These are phyloP conservation scores for Trypanosoma scelopori DNA, from an alignment of 208 protist species.

Conservation along the genomic window DNA sequence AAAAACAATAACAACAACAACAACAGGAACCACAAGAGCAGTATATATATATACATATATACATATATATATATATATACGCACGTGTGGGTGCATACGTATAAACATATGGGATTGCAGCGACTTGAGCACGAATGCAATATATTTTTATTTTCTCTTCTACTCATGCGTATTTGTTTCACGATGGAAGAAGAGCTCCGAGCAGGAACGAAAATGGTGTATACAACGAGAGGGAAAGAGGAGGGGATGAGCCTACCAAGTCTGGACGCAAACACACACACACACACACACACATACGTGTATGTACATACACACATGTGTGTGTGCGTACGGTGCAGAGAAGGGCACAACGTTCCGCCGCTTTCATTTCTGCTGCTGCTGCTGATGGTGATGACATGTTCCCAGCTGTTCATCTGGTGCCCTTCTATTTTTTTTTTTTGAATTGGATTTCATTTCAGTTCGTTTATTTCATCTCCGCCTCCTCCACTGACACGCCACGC, in stretches of 20 bases:
- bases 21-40: too few relatives aligned
- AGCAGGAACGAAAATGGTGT: not conserved
- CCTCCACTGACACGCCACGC: too few relatives aligned
- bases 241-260: not conserved
- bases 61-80: slow-evolving; percentile 9
- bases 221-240: not conserved
- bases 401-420: too few relatives aligned
- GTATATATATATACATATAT: too few relatives aligned
- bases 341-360: too few relatives aligned
- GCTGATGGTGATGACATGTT: too few relatives aligned
- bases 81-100: too few relatives aligned
- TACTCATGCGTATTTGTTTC: not conserved
- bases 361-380: too few relatives aligned
- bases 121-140: not conserved
- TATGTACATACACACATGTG: slow-evolving; percentile 13
- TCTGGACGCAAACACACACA: slow-evolving; percentile 1
- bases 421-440: too few relatives aligned
- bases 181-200: not conserved
- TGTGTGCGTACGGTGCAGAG: not conserved
- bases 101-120: not conserved
- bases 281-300: slow-evolving; percentile 23
- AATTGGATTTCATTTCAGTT: too few relatives aligned
- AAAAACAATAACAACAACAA: not conserved
- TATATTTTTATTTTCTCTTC: too few relatives aligned
- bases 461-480: too few relatives aligned